These are phyloP conservation scores for Boletus pseudo-olivaceus DNA, from an alignment of 768 basidiomycete genomes.

Conservation along the genomic window DNA sequence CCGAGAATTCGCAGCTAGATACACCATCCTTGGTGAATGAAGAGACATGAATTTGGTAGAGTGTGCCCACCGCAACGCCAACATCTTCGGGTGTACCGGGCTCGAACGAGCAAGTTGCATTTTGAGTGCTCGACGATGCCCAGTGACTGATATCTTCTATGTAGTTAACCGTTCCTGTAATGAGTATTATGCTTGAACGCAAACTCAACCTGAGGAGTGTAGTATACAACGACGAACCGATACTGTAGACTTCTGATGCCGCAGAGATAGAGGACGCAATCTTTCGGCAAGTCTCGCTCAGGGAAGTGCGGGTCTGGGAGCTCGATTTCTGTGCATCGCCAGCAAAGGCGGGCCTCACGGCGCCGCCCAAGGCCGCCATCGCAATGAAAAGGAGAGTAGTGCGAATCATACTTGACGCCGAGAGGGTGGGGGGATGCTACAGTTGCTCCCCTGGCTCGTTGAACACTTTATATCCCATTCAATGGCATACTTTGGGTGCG, in stretches of 20 bases:
- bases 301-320: not conserved
- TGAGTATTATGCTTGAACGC: not conserved
- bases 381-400: not conserved
- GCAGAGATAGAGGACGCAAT: constrained; percentile 3
- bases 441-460: no score
- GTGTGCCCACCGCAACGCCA: constrained; percentile 39
- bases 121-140: constrained; percentile 46
- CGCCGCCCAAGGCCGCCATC: not conserved
- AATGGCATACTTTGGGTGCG: no score
- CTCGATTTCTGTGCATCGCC: not conserved
- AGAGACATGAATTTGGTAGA: not conserved
- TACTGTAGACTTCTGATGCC: not conserved
- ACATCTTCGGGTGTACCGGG: constrained; percentile 54
- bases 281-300: not conserved
- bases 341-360: not conserved
- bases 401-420: not conserved
- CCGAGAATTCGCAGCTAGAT: constrained; percentile 31
- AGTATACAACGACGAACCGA: not conserved
- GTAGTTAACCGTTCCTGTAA: constrained; percentile 32
- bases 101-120: constrained; percentile 52
- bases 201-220: no score
- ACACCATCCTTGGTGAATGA: not conserved
- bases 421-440: no score
- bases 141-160: constrained; percentile 45
- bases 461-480: not conserved